A percentile compares a stretch with the other conserved stretches of the same genome.
These are phyloP conservation scores for Pezicula radicicola DNA, from an alignment of 2,329 filamentous ascomycete genomes.

Conservation along the genomic window DNA sequence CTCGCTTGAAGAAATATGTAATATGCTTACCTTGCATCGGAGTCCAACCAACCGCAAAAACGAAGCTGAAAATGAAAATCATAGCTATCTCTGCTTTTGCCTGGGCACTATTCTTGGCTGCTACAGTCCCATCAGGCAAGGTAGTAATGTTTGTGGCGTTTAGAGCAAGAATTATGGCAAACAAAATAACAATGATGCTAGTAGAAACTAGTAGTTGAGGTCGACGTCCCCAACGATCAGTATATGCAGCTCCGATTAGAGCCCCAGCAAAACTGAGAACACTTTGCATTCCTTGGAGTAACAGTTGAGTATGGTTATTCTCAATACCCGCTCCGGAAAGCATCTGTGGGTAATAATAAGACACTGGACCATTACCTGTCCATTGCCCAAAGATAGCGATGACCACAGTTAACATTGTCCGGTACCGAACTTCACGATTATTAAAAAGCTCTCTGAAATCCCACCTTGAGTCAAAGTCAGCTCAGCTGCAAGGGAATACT, in stretches of 20 bases:
- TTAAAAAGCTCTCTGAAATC: constrained; percentile 52
- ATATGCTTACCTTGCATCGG: constrained; percentile 30
- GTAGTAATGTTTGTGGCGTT: constrained; percentile 33
- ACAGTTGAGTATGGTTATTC: constrained; percentile 35
- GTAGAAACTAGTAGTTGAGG: constrained; percentile 41
- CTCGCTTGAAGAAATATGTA: constrained; percentile 14
- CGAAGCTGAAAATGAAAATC: constrained; percentile 32
- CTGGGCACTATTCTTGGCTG: constrained; percentile 31
- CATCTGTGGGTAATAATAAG: constrained; percentile 39
- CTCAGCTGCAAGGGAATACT: too few species aligned
- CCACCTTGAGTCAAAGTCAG: constrained; percentile 30
- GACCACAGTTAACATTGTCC: constrained; percentile 43
- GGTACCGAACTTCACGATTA: constrained; percentile 41
- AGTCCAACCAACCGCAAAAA: constrained; percentile 39
- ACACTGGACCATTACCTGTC: constrained; percentile 37
- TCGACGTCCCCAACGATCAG: constrained; percentile 42
- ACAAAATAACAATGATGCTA: constrained; percentile 34
- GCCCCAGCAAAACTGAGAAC: constrained; percentile 38
- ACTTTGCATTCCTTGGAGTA: constrained; percentile 40
- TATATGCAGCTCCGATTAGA: constrained; percentile 37
- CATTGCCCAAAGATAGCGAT: constrained; percentile 49
- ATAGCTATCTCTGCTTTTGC: constrained; percentile 39
- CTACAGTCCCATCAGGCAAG: constrained; percentile 26
- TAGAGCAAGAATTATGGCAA: constrained; percentile 38
- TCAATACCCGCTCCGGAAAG: constrained; percentile 38